Evolutionary conservation across 2,329 filamentous ascomycete species (phyloP), one percentile per base, ranked within the genome.

Genomic region (Scedosporium aurantiacum): DNA sequence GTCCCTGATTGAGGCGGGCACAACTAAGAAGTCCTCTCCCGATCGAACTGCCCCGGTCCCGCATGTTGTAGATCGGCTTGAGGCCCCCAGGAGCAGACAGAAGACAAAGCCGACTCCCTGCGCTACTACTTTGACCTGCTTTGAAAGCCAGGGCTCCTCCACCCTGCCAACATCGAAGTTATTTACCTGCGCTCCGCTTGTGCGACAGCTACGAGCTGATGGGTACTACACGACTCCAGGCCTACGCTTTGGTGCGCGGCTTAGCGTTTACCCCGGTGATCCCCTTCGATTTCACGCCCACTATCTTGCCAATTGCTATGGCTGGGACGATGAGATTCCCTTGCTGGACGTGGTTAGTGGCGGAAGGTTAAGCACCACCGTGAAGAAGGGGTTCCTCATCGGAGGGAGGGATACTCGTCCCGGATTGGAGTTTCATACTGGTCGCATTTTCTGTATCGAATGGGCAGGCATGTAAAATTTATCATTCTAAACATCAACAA

Each of bases 251-350:
- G 94, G 94, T 27, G 95, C 92, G 68, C 86, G 94, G 69, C 97
- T 96, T 74, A 91, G 91, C 67, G 90, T 95, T 4, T 99, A 99
- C 68, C 94, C 94, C 0, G 94, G 94, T 55, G 94, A 99, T 71
- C 91, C 94, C 1, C 79, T 99, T 59, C 87, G 94, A 10, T 99
- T 95, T 72, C 94, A 99, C 73, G 94, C 91, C 55, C 94, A 99
- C 72, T 97, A 96, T 72, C 82, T 96, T 67, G 90, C 88, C 6
- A 88, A 87, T n/a, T 85, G 89, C 37, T 84, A 89, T 67, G 85
- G 80, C n/a, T 97, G 91, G 91, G 86, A 97, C 63, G 84, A 96
- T 68, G 85, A 91, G 67, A 87, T 99, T 62, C 82, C 89, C 43
- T 78, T 97, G 68, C 81, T 97, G 66, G 89, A 96, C 66, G 77